A percentile compares a stretch with the other conserved stretches of the same genome.
Evolutionary conservation across 2,329 filamentous ascomycete genomes (phyloP).

Genomic region (Pseudocercospora cruenta): DNA sequence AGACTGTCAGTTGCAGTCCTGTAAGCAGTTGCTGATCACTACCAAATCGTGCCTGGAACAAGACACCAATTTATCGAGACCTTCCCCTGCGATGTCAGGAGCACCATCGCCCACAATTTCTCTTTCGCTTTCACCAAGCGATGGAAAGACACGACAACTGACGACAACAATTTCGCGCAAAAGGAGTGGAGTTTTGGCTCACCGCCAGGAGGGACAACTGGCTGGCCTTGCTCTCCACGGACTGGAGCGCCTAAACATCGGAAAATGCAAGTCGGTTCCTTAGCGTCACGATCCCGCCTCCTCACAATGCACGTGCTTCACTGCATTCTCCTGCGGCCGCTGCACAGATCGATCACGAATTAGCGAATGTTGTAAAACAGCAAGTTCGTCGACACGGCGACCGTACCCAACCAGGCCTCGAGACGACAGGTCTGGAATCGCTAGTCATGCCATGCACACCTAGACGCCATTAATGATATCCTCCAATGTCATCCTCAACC

Average conservation of each 20-base stretch:
- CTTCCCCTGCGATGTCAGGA: not conserved
- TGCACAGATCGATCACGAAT: not conserved
- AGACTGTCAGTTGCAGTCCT: not conserved
- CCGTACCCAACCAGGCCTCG: not conserved
- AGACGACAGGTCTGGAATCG: not conserved
- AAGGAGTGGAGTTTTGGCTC: not conserved
- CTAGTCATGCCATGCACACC: constrained; percentile 2
- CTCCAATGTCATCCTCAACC: not conserved
- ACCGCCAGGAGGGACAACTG: not conserved
- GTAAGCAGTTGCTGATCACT: not conserved
- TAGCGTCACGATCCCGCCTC: not conserved
- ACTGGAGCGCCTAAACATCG: constrained; percentile 17
- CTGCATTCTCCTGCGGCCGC: not conserved
- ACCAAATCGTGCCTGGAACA: not conserved
- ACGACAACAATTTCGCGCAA: not conserved
- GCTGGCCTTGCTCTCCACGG: constrained; percentile 1
- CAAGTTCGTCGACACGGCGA: not conserved
- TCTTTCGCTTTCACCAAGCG: not conserved
- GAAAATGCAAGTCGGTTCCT: not conserved
- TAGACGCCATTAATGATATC: not conserved
- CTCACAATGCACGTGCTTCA: constrained; percentile 6
- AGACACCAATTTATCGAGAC: not conserved
- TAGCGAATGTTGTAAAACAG: not conserved
- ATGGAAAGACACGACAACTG: not conserved
- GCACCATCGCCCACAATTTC: not conserved